Conservation (phyloP, 2,329 filamentous ascomycete species). For the Curvularia spicifera region DNA sequence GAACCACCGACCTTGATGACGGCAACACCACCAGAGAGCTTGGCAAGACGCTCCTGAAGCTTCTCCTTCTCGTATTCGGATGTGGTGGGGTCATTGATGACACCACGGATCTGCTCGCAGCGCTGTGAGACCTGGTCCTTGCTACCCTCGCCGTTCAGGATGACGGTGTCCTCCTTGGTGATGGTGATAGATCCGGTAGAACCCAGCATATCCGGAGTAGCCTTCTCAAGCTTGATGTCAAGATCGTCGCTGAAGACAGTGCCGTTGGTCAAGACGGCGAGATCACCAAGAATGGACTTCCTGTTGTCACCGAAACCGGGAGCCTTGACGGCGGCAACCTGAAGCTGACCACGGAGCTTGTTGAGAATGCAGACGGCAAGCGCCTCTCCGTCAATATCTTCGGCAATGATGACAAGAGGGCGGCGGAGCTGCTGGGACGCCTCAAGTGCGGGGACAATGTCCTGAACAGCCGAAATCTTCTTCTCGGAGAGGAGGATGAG, state of each 20-base stretch:
- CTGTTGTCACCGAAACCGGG: slow-evolving; percentile 99
- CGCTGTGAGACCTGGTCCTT: slow-evolving; percentile 94
- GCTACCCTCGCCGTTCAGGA: slow-evolving; percentile 94
- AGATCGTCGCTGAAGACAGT: slow-evolving; percentile 98
- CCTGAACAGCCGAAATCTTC: slow-evolving; percentile 99
- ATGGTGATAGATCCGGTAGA: slow-evolving; percentile 98
- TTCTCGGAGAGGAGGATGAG: slow-evolving; percentile 98
- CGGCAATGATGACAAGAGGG: slow-evolving; percentile 96
- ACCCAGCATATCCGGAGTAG: slow-evolving; percentile 92
- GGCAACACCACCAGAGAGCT: slow-evolving; percentile 97
- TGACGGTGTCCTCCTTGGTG: slow-evolving; percentile 99
- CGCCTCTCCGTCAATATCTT: slow-evolving; percentile 98
- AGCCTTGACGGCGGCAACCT: slow-evolving; percentile 98
- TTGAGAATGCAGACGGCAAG: slow-evolving; percentile 99
- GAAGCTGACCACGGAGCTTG: slow-evolving; percentile 99
- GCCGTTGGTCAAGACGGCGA: slow-evolving; percentile 93
- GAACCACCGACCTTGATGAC: slow-evolving; percentile 99
- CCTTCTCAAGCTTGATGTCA: slow-evolving; percentile 98
- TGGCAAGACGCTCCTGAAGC: slow-evolving; percentile 98
- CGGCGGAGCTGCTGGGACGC: slow-evolving; percentile 94
- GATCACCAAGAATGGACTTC: slow-evolving; percentile 98
- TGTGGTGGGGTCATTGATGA: slow-evolving; percentile 90
- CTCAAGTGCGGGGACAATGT: slow-evolving; percentile 98
- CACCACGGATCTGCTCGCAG: slow-evolving; percentile 98
- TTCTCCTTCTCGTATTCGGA: slow-evolving; percentile 99